These are phyloP conservation scores for Penicillium lividum DNA, from an alignment of 495 filamentous ascomycete species.

Conservation along the genomic window DNA sequence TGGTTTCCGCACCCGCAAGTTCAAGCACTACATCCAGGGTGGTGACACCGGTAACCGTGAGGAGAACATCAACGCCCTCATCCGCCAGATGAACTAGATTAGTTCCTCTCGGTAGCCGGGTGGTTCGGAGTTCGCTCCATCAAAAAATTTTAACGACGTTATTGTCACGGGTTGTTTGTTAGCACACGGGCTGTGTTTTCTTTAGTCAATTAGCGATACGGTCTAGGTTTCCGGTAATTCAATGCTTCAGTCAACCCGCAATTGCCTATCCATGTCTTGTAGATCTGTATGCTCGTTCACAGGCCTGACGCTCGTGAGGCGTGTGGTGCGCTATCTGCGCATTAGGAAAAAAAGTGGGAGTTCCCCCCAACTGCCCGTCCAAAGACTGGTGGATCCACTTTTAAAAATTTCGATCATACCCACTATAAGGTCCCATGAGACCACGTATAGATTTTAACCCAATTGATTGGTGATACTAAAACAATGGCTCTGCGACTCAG, in stretches of 20 bases:
- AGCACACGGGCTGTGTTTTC: conserved; percentile 29
- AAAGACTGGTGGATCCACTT: too few relatives aligned
- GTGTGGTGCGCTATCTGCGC: too few relatives aligned
- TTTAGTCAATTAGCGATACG: conserved; percentile 43
- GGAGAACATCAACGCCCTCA: conserved; percentile 95
- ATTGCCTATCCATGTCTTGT: conserved; percentile 9
- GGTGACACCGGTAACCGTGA: conserved; percentile 98
- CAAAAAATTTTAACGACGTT: conserved; percentile 28
- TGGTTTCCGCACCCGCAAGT: conserved; percentile 93
- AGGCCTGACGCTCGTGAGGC: too few relatives aligned
- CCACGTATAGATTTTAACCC: too few relatives aligned
- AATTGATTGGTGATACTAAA: too few relatives aligned
- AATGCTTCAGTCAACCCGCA: conserved; percentile 43
- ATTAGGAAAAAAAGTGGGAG: too few relatives aligned
- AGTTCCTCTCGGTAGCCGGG: conserved; percentile 9
- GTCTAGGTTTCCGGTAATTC: conserved; percentile 43
- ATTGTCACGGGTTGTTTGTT: conserved; percentile 38
- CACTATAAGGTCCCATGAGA: too few relatives aligned
- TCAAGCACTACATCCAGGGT: conserved; percentile 99
- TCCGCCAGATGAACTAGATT: conserved; percentile 97
- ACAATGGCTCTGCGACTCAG: too few relatives aligned
- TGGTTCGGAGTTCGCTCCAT: conserved; percentile 8
- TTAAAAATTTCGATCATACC: too few relatives aligned
- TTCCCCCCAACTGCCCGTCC: too few relatives aligned
- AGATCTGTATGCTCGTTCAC: not conserved